Percentiles rank a stretch among this genome's conserved stretches.
Evolutionary conservation across 1,139 yeast species (phyloP).

Genomic region (Debaryomyces udenii): DNA sequence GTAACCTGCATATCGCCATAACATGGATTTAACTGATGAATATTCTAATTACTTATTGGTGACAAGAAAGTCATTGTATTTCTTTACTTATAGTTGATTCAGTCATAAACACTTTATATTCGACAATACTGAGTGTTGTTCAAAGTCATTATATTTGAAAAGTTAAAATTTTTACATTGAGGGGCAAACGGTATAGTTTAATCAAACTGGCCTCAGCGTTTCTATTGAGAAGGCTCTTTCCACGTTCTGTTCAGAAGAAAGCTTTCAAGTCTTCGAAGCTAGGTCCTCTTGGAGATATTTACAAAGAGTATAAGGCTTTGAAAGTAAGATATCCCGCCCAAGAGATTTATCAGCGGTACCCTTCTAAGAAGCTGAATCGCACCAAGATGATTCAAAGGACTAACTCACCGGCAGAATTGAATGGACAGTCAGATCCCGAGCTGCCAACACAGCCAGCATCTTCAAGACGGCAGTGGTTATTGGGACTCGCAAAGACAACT

Average conservation of each 20-base stretch:
- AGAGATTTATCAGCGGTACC: constrained; percentile 12
- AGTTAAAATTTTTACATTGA: constrained; percentile 16
- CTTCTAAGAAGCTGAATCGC: constrained; percentile 16
- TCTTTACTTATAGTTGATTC: too few species aligned
- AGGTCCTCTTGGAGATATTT: constrained; percentile 23
- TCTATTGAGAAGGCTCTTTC: constrained; percentile 19
- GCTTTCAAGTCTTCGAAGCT: constrained; percentile 17
- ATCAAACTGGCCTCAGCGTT: constrained; percentile 25
- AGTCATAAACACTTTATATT: too few species aligned
- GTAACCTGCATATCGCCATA: too few species aligned
- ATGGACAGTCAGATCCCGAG: constrained; percentile 1
- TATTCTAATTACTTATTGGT: too few species aligned
- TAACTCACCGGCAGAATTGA: constrained; percentile 8
- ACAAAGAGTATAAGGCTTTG: constrained; percentile 30
- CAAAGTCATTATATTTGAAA: background rate
- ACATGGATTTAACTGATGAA: too few species aligned
- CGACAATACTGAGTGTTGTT: constrained; percentile 4
- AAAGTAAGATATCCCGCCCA: constrained; percentile 20
- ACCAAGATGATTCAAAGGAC: constrained; percentile 16
- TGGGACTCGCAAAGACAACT: constrained; percentile 57
- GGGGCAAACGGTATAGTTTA: constrained; percentile 17
- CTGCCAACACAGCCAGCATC: constrained; percentile 5
- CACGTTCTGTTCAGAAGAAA: constrained; percentile 13
- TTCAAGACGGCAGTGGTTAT: constrained; percentile 38
- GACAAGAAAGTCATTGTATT: too few species aligned